A percentile compares a stretch with the other conserved stretches of the same genome.
Conservation (phyloP, 495 filamentous ascomycete genomes). For the Pyrenula massariospora region DNA sequence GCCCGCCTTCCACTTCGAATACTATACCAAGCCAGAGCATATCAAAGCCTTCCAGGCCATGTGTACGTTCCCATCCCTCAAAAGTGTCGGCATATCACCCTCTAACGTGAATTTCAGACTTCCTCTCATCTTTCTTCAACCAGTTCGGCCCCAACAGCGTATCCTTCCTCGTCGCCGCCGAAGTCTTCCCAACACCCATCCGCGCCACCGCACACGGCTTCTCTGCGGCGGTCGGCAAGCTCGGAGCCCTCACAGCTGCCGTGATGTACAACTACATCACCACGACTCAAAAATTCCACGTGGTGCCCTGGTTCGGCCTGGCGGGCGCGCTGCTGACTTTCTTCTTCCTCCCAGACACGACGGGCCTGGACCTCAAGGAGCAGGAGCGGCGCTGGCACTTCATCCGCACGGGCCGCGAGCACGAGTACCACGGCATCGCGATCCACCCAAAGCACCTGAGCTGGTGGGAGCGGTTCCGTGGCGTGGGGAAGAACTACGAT, state of each 20-base stretch:
- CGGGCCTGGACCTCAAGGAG: slow-evolving; percentile 85
- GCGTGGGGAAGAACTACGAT: slow-evolving; percentile 65
- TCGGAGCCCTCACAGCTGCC: slow-evolving; percentile 70
- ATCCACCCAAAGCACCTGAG: slow-evolving; percentile 78
- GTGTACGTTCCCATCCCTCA: slow-evolving; percentile 20
- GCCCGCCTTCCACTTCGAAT: slow-evolving; percentile 71
- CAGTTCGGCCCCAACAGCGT: slow-evolving; percentile 90
- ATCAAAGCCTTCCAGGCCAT: slow-evolving; percentile 81
- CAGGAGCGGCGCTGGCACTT: slow-evolving; percentile 81
- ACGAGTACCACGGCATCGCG: slow-evolving; percentile 81
- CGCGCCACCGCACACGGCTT: slow-evolving; percentile 86
- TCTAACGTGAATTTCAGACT: slow-evolving; percentile 37
- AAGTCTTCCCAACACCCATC: slow-evolving; percentile 82
- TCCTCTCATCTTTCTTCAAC: slow-evolving; percentile 88
- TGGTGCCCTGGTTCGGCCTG: slow-evolving; percentile 88
- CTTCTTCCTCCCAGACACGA: slow-evolving; percentile 83
- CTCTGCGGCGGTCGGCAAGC: slow-evolving; percentile 72
- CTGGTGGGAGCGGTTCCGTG: slow-evolving; percentile 62
- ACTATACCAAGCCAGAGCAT: slow-evolving; percentile 53
- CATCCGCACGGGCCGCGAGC: slow-evolving; percentile 58
- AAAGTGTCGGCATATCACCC: too few relatives aligned
- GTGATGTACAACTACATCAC: slow-evolving; percentile 82
- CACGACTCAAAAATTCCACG: slow-evolving; percentile 64
- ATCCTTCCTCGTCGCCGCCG: slow-evolving; percentile 83
- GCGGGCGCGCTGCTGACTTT: slow-evolving; percentile 64